Evolutionary conservation across 805 yeast species (phyloP).

Genomic region (Aciculoconidium aculeatum): DNA sequence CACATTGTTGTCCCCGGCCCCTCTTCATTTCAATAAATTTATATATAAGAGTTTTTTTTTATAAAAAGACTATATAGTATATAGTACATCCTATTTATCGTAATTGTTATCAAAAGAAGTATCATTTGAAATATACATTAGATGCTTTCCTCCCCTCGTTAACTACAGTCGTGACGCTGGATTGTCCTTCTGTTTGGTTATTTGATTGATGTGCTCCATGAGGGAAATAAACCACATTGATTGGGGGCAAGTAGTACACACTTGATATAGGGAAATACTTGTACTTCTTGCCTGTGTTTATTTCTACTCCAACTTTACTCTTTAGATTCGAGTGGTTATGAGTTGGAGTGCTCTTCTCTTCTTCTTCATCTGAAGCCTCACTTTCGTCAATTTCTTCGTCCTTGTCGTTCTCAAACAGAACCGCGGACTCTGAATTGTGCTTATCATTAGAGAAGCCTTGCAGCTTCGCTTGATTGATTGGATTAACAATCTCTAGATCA

Average conservation of each 20-base stretch:
- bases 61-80: too few species aligned
- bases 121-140: slow-evolving; percentile 12
- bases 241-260: slow-evolving; percentile 49
- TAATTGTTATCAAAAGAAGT: too few species aligned
- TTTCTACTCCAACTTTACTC: slow-evolving; percentile 6
- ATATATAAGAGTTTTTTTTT: slow-evolving; percentile 4
- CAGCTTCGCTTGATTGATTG: not conserved
- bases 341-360: slow-evolving; percentile 3
- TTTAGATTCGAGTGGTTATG: slow-evolving; percentile 3
- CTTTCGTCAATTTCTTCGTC: slow-evolving; percentile 1
- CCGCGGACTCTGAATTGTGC: slow-evolving; percentile 1
- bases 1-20: too few species aligned
- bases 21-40: too few species aligned
- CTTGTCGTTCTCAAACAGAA: slow-evolving; percentile 3
- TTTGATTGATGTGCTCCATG: slow-evolving; percentile 47
- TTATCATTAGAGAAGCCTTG: too few species aligned
- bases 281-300: slow-evolving; percentile 20
- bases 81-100: too few species aligned
- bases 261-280: slow-evolving; percentile 47
- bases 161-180: slow-evolving; percentile 5
- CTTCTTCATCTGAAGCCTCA: slow-evolving; percentile 6
- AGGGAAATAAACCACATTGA: slow-evolving; percentile 50
- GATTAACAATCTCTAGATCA: not conserved
- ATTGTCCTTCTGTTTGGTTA: not conserved
- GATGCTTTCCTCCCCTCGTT: slow-evolving; percentile 10